Percentiles rank a stretch among this genome's conserved stretches.
These are phyloP conservation scores for Gonapodya sp. DNA, from an alignment of 192 early-diverging fungal species.

Conservation along the genomic window DNA sequence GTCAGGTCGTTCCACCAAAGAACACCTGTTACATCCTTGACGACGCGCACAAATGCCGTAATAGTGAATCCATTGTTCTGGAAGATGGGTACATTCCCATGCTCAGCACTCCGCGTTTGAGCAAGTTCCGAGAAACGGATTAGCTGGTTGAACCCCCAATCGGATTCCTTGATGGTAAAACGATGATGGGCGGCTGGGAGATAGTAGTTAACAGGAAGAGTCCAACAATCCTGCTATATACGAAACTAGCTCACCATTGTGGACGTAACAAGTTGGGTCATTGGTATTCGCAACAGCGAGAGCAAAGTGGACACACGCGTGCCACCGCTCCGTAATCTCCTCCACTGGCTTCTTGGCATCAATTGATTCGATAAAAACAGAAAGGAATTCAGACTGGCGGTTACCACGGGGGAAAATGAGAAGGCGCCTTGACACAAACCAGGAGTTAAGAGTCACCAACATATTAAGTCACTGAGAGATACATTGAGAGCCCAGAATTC, in stretches of 20 bases:
- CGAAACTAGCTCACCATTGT: slow-evolving; percentile 8
- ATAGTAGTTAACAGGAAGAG: background rate
- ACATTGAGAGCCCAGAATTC: background rate
- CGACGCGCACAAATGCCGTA: slow-evolving; percentile 60
- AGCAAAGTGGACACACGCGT: slow-evolving; percentile 73
- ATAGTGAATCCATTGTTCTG: slow-evolving; percentile 58
- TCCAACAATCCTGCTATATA: background rate
- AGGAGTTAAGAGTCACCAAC: no score
- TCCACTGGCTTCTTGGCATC: slow-evolving; percentile 43
- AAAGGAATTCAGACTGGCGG: slow-evolving; percentile 51
- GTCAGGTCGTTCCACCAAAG: slow-evolving; percentile 86
- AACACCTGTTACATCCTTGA: slow-evolving; percentile 81
- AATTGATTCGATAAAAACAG: slow-evolving; percentile 79
- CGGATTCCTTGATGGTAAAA: slow-evolving; percentile 67
- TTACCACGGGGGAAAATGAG: slow-evolving; percentile 88
- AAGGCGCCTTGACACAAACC: slow-evolving; percentile 65
- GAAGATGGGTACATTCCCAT: slow-evolving; percentile 40
- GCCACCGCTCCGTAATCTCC: slow-evolving; percentile 48
- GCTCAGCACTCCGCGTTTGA: slow-evolving; percentile 9
- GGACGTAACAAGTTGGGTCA: slow-evolving; percentile 51
- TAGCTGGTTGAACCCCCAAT: slow-evolving; percentile 93
- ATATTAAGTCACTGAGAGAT: background rate
- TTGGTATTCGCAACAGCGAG: slow-evolving; percentile 64
- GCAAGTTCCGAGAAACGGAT: slow-evolving; percentile 40
- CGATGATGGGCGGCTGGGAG: slow-evolving; percentile 63